These are phyloP conservation scores for Cladophialophora yegresii DNA, from an alignment of 2,329 filamentous ascomycete species.

Conservation along the genomic window DNA sequence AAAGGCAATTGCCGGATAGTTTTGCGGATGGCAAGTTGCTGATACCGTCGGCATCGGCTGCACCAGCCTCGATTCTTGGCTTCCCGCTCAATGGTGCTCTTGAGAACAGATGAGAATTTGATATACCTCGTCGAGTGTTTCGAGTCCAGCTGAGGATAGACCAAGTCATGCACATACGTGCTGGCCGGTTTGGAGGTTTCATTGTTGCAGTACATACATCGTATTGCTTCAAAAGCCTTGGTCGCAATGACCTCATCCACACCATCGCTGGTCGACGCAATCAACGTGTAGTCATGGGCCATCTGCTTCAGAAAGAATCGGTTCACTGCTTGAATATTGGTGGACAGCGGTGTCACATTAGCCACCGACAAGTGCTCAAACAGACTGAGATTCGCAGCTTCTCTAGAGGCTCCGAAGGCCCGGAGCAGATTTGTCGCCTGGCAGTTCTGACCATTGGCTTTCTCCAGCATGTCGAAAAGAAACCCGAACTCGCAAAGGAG, in stretches of 20 bases:
- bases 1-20: constrained; percentile 78
- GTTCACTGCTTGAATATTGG: constrained; percentile 82
- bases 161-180: constrained; percentile 80
- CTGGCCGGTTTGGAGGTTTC: constrained; percentile 79
- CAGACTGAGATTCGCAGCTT: constrained; percentile 74
- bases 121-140: constrained; percentile 55
- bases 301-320: constrained; percentile 84
- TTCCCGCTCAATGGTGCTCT: constrained; percentile 86
- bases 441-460: constrained; percentile 89
- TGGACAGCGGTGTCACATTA: constrained; percentile 70
- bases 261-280: constrained; percentile 61
- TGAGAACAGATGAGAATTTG: constrained; percentile 85
- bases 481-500: constrained; percentile 93
- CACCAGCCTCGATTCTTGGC: constrained; percentile 92
- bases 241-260: constrained; percentile 67
- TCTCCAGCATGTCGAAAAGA: constrained; percentile 96
- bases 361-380: constrained; percentile 73
- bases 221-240: constrained; percentile 59
- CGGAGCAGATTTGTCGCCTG: constrained; percentile 95
- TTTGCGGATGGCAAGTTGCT: constrained; percentile 81
- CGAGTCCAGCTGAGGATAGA: constrained; percentile 62
- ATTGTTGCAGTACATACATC: constrained; percentile 82
- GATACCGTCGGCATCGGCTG: constrained; percentile 84
- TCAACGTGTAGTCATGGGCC: constrained; percentile 70
- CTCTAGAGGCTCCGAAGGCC: constrained; percentile 79